Percentiles rank a stretch among this genome's conserved stretches.
Conservation (phyloP, 257 asterid genomes). For the Hygrophila difformis region DNA sequence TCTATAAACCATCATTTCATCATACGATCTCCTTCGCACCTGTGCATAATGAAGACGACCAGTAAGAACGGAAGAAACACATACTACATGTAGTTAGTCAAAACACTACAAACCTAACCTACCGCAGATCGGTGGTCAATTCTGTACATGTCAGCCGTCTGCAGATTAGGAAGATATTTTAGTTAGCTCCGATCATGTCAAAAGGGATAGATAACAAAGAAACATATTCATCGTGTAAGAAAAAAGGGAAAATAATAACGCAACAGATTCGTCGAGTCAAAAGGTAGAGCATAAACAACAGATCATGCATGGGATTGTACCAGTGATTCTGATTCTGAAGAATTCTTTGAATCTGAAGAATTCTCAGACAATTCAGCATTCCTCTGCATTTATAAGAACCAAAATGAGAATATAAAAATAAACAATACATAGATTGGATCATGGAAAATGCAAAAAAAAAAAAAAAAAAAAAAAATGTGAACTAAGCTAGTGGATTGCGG, state of each 20-base stretch:
- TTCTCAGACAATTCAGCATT: slow-evolving; percentile 17
- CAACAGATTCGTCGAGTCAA: not conserved
- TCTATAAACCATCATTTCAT: slow-evolving; percentile 56
- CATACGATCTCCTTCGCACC: slow-evolving; percentile 61
- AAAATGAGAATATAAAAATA: not conserved
- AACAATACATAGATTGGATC: no score
- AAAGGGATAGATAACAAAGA: no score
- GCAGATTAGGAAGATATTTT: slow-evolving; percentile 14
- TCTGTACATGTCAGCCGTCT: slow-evolving; percentile 28
- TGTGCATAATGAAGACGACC: slow-evolving; percentile 9
- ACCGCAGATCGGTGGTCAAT: slow-evolving; percentile 52
- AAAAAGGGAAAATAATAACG: no score
- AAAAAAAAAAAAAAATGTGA: no score
- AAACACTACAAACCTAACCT: no score
- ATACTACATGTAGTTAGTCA: not conserved
- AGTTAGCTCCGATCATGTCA: no score
- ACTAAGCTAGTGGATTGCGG: no score
- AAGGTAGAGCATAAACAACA: not conserved
- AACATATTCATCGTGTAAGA: no score
- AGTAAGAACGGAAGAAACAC: not conserved
- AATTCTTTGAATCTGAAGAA: slow-evolving; percentile 16
- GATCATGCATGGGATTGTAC: slow-evolving; percentile 17
- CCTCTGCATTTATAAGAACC: slow-evolving; percentile 22
- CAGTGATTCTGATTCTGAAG: slow-evolving; percentile 23
- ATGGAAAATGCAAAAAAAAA: no score